Evolutionary conservation across 2,329 filamentous ascomycete genomes (phyloP), one percentile per base, ranked within the genome.

Genomic region (Trichoderma brevicompactum): DNA sequence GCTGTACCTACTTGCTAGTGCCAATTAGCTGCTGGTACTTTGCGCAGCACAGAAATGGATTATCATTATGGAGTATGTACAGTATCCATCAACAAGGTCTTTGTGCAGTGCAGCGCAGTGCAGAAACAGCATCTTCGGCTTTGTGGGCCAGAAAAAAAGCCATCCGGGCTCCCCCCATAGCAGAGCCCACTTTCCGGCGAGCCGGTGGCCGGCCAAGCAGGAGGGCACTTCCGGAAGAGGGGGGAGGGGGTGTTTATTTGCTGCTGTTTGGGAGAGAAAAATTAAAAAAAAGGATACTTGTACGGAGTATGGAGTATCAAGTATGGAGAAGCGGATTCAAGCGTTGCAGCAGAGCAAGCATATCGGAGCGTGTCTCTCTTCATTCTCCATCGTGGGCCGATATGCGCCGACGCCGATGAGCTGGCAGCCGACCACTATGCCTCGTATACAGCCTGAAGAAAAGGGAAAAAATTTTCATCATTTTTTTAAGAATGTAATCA

Each of bases 161-260:
- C 28, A 38, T 53, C 49, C 49, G 49, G 49, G 49, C 53, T 44
- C 13, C 17, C 17, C 53, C 53, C 53, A 53, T 36, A 38, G 32
- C 48, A 17, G 58, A 52, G 48, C 23, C 58, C 58, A 61, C 58
- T 61, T 61, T 19, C 58, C 58, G 58, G 58, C 48, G 36, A 52
- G 58, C 58, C 58, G 58, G 32, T 49, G 56, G 19, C 43, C 44
- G 56, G 43, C n/a, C 52, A 17, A 44, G 23, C 40, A 52, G 34
- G 41, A 38, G 36, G 10, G 36, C 23, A 28, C 23, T 28, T 28
- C 23, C 23, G 12, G 19, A 5, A 7, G 28, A 19, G 7, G 23
- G 46, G 23, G 23, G 23, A 34, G 48, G 48, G 48, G 46, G 7
- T 34, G 53, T 15, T n/a, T 19, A 28, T 46, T 46, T 36, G 23